Conservation (phyloP, 768 basidiomycete species). For the Imleria badia region DNA sequence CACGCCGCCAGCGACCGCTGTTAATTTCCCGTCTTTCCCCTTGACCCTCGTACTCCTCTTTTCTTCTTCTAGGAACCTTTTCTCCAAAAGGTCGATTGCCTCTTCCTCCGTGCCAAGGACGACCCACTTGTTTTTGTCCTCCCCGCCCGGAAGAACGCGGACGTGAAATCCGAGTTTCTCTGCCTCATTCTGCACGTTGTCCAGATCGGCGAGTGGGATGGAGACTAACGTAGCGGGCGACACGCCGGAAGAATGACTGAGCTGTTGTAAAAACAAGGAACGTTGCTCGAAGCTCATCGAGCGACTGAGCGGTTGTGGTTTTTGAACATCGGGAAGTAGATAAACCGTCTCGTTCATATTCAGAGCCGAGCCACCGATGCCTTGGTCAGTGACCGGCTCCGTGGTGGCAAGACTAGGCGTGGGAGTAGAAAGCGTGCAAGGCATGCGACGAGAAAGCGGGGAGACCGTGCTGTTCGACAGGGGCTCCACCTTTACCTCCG, state of each 20-base stretch:
- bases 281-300: constrained; percentile 55
- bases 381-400: constrained; percentile 34
- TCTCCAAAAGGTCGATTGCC: constrained; percentile 38
- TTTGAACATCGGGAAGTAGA: constrained; percentile 17
- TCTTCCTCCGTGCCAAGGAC: constrained; percentile 53
- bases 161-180: constrained; percentile 43
- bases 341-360: constrained; percentile 29
- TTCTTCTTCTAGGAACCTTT: constrained; percentile 33
- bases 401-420: constrained; percentile 36
- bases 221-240: constrained; percentile 50
- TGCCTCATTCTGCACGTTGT: constrained; percentile 40
- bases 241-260: constrained; percentile 36
- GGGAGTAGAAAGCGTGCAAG: constrained; percentile 53
- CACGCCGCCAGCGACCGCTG: constrained; percentile 54
- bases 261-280: constrained; percentile 46
- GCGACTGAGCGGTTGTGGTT: constrained; percentile 39
- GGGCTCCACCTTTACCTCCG: constrained; percentile 2
- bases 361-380: constrained; percentile 23
- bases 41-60: constrained; percentile 19
- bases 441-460: constrained; percentile 46
- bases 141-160: constrained; percentile 37
- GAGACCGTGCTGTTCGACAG: neutral
- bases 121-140: constrained; percentile 41
- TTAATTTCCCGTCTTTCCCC: constrained; percentile 32
- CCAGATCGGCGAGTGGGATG: constrained; percentile 46